Base-by-base conservation (phyloP, 768 basidiomycete genomes). In the Dentipellis fragilis region DNA sequence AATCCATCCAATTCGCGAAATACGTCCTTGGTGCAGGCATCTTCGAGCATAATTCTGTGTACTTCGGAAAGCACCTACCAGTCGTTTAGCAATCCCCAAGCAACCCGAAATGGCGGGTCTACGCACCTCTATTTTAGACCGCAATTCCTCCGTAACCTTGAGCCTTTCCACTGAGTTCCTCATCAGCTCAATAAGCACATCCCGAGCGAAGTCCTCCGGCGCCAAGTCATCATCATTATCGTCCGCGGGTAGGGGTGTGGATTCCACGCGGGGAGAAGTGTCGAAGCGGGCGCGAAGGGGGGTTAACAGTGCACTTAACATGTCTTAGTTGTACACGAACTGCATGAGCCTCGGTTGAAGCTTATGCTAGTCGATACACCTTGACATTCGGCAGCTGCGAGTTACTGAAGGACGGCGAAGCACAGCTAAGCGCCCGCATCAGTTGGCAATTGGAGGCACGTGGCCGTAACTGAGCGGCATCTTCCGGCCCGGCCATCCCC, bases 1-100 rank as follows among this genome's bases (percentile, higher is more conserved):
- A 90, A 91, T 0, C 90, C 90, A 58, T 92, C 90, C 63, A 86
- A 72, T 63, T 90, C 87, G 4, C 90, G 76, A 67, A 93, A 92
- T 17, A 84, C 81, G 55, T 85, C 83, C 66, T 84, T 87, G 10
- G 86, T 86, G 45, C 67, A 71, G 2, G 73, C 65, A 61, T 87
- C 83, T 66, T 88, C 81, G 14, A 75, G 72, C 74, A 91, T 75
- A 21, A 85, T 80, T 14, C 80, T 73, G 54, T 81, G 79, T 40
- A 92, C 82, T 64, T 89, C 85, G 17, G 72, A 70, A 55, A 89
- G 66, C 38, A 81, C 76, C 87, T 89, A 54, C 14, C 21, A 29
- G 38, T 16, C n/a, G 57, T 45, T 55, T 49, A 29, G 8, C 12
- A 42, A 51, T 40, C 40, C 34, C 11, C 51, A 29, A 45, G 46